Conservation (phyloP, 176 grass and related monocot genomes). For the Luzula sylvatica region DNA sequence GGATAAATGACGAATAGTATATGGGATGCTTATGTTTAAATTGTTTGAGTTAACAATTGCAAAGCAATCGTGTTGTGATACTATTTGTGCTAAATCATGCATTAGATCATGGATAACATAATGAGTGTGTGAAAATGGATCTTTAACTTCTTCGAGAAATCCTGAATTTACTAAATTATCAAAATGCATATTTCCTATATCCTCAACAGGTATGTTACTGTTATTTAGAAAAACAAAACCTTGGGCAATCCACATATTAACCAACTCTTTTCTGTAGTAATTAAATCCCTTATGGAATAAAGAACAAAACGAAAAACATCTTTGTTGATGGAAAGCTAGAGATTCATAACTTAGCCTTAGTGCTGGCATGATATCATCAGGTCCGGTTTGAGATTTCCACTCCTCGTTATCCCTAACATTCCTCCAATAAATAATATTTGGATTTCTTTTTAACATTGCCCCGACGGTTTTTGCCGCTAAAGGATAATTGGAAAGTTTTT, state of each 20-base stretch:
- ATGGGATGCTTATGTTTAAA: background rate
- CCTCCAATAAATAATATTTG: too few relatives aligned
- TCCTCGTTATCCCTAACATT: background rate
- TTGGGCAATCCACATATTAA: constrained; percentile 37
- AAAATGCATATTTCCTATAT: constrained; percentile 22
- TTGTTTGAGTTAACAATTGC: background rate
- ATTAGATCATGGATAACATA: constrained; percentile 29
- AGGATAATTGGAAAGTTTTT: background rate
- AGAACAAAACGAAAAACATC: constrained; percentile 22
- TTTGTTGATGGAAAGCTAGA: constrained; percentile 1
- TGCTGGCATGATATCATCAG: constrained; percentile 10
- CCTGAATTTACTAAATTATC: constrained; percentile 13
- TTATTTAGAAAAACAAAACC: constrained; percentile 13
- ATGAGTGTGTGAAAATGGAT: background rate
- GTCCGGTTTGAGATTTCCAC: constrained; percentile 3
- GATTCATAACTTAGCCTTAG: constrained; percentile 27
- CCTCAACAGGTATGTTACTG: background rate
- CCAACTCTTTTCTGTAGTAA: background rate
- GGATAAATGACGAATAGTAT: constrained; percentile 18
- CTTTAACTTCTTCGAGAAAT: constrained; percentile 3
- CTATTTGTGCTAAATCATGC: constrained; percentile 13
- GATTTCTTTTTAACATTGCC: background rate
- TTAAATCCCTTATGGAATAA: constrained; percentile 2
- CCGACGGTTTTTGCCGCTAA: background rate
- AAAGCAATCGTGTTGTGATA: constrained; percentile 10